Conservation (phyloP, 1,284 basidiomycete genomes). For the Peniophora sp. region DNA sequence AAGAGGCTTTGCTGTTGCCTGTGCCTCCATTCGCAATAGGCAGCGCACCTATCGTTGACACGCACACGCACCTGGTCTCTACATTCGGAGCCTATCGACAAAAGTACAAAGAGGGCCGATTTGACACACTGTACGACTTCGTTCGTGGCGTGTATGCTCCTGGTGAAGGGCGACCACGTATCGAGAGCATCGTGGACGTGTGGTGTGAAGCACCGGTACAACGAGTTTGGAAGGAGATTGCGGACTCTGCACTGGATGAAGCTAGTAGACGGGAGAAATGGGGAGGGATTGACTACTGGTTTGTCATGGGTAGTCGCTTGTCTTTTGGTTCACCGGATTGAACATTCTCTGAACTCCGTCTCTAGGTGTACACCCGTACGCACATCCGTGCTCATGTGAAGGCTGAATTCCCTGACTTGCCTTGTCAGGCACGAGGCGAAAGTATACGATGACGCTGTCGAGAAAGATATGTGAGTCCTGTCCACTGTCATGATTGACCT, state of each 20-base stretch:
- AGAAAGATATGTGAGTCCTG: slow-evolving; percentile 52
- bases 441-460: slow-evolving; percentile 58
- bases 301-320: slow-evolving; percentile 56
- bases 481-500: not conserved
- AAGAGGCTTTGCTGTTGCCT: slow-evolving; percentile 20
- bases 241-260: slow-evolving; percentile 56
- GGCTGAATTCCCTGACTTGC: not conserved
- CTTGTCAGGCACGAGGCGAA: slow-evolving; percentile 59
- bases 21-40: slow-evolving; percentile 11
- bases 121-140: slow-evolving; percentile 54
- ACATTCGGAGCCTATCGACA: slow-evolving; percentile 56
- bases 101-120: slow-evolving; percentile 49
- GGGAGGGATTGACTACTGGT: slow-evolving; percentile 66
- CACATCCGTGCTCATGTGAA: slow-evolving; percentile 59
- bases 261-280: slow-evolving; percentile 42
- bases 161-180: slow-evolving; percentile 25
- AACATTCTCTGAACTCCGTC: not conserved
- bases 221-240: slow-evolving; percentile 56
- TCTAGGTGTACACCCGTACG: slow-evolving; percentile 31
- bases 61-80: slow-evolving; percentile 70
- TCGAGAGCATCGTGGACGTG: slow-evolving; percentile 68
- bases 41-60: slow-evolving; percentile 57
- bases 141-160: slow-evolving; percentile 51
- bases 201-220: slow-evolving; percentile 74
- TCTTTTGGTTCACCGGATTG: not conserved